These are phyloP conservation scores for Penicillium digitatum DNA, from an alignment of 2,329 filamentous ascomycete species.

Conservation along the genomic window DNA sequence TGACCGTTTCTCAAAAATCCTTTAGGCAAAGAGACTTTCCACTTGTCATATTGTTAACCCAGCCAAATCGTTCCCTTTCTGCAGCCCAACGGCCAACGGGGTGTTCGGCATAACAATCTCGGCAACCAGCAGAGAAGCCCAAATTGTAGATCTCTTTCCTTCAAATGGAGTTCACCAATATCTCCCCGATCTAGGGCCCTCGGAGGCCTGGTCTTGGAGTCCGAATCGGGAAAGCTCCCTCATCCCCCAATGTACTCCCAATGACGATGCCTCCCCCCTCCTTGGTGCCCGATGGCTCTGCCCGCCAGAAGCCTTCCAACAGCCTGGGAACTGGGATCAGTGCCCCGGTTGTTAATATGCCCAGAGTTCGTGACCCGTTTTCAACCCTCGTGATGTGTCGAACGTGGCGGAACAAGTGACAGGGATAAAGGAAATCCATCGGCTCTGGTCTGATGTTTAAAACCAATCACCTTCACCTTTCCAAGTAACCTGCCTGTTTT, in stretches of 20 bases:
- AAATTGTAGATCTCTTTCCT: conserved; percentile 14
- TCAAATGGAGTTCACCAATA: conserved; percentile 15
- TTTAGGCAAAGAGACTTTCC: conserved; percentile 4
- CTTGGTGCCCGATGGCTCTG: conserved; percentile 3
- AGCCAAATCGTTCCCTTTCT: conserved; percentile 1
- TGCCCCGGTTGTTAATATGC: conserved; percentile 14
- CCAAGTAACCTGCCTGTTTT: conserved; percentile 7
- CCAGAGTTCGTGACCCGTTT: conserved; percentile 13
- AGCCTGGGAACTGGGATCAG: conserved; percentile 12
- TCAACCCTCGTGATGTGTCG: conserved; percentile 27
- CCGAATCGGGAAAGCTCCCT: not conserved
- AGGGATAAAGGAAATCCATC: conserved; percentile 12
- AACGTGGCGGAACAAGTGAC: conserved; percentile 30
- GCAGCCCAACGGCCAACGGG: conserved; percentile 17
- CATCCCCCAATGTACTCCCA: conserved; percentile 3
- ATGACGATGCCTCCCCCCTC: conserved; percentile 17
- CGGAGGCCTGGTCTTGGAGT: not conserved
- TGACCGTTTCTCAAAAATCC: conserved; percentile 23
- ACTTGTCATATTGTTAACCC: conserved; percentile 14
- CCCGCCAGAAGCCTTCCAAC: conserved; percentile 17
- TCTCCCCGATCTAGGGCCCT: conserved; percentile 13
- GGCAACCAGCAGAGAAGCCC: conserved; percentile 6
- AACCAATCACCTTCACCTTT: conserved; percentile 16
- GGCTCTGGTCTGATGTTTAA: not conserved
- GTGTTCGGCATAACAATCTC: conserved; percentile 13